These are phyloP conservation scores for Allium sativum DNA, from an alignment of 106 monocot species.

Conservation along the genomic window DNA sequence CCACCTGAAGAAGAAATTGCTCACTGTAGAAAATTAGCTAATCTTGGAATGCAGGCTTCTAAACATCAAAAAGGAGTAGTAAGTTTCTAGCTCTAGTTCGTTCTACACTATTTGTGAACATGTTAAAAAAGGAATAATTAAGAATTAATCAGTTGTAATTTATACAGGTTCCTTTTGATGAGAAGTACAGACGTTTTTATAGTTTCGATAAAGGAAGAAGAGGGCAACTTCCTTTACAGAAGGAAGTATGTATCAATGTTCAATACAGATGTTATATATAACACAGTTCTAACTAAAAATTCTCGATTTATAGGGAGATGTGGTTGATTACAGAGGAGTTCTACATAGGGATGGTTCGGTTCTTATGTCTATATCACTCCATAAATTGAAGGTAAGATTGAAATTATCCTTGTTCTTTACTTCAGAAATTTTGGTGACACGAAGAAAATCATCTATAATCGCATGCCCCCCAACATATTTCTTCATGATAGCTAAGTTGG, in stretches of 20 bases:
- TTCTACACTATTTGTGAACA: not conserved
- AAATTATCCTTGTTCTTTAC: not conserved
- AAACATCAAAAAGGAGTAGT: conserved; percentile 81
- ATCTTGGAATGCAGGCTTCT: conserved; percentile 79
- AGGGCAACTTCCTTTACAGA: conserved; percentile 90
- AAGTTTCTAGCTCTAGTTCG: conserved; percentile 8
- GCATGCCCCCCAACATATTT: not conserved
- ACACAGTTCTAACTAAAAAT: not conserved
- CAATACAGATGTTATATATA: not conserved
- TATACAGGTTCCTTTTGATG: conserved; percentile 77
- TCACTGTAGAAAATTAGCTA: conserved; percentile 90
- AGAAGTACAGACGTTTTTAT: conserved; percentile 82
- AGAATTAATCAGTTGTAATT: not conserved
- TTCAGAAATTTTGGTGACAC: not conserved
- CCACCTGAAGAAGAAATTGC: conserved; percentile 99
- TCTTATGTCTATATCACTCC: conserved; percentile 83
- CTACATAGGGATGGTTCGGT: conserved; percentile 99
- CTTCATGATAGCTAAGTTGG: not conserved
- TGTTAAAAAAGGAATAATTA: not conserved
- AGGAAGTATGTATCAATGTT: conserved; percentile 43
- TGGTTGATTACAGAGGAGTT: conserved; percentile 91
- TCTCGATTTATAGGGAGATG: conserved; percentile 60
- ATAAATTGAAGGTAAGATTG: conserved; percentile 66
- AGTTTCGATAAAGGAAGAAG: conserved; percentile 90
- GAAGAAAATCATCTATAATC: not conserved